Evolutionary conservation across 768 basidiomycete species (phyloP).

Genomic region (Coprinellus micaceus): DNA sequence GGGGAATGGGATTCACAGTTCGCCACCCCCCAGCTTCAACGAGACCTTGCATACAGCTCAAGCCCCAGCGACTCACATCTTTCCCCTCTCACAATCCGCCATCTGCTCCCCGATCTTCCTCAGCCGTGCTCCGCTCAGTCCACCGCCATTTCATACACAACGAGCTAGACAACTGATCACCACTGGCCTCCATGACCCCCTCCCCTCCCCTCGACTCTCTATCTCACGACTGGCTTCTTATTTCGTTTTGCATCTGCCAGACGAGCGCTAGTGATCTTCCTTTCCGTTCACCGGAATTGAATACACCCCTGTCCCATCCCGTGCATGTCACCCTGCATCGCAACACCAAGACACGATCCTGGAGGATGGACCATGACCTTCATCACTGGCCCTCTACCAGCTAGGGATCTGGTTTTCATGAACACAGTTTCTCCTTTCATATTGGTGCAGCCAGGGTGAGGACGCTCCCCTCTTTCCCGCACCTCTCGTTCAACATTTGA

Average conservation of each 20-base stretch:
- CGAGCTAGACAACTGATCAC: conserved; percentile 5
- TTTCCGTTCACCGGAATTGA: conserved; percentile 10
- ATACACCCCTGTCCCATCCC: conserved; percentile 5
- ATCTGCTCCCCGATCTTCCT: conserved; percentile 35
- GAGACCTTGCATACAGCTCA: conserved; percentile 12
- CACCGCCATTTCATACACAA: conserved; percentile 15
- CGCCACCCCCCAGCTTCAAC: conserved; percentile 22
- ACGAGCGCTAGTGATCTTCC: conserved; percentile 9
- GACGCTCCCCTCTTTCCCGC: not conserved
- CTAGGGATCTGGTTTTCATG: conserved; percentile 9
- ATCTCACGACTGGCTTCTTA: conserved; percentile 6
- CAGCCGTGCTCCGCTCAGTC: conserved; percentile 51
- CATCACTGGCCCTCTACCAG: conserved; percentile 7
- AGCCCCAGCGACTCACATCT: conserved; percentile 30
- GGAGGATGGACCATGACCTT: conserved; percentile 9
- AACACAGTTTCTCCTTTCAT: conserved; percentile 3
- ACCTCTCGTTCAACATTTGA: conserved; percentile 10
- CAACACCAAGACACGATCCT: conserved; percentile 9
- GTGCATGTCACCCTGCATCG: conserved; percentile 4
- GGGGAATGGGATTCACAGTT: too few relatives aligned
- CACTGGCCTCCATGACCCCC: not conserved
- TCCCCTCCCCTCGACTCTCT: not conserved
- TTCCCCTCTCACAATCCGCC: conserved; percentile 25
- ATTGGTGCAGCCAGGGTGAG: conserved; percentile 12
- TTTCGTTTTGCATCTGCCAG: not conserved